Evolutionary conservation across 140 eudicot species (phyloP).

Genomic region (Erigeron philadelphicus): DNA sequence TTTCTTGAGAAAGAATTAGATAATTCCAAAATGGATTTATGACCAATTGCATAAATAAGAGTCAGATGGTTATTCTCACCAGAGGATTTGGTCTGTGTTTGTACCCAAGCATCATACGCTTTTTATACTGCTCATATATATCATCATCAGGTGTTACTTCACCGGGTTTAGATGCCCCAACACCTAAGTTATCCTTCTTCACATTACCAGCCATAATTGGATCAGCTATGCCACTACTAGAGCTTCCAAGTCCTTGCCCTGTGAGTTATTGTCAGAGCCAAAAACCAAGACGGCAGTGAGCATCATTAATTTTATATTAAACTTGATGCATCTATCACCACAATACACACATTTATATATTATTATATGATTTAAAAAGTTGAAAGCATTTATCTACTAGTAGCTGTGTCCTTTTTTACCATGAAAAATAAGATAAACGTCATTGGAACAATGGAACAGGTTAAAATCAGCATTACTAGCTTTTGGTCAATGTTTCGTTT

Average conservation of each 20-base stretch:
- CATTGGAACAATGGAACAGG: not conserved
- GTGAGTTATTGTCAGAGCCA: slow-evolving; percentile 1
- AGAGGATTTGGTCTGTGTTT: slow-evolving; percentile 75
- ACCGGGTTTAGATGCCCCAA: slow-evolving; percentile 75
- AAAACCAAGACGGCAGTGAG: not conserved
- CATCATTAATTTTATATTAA: not conserved
- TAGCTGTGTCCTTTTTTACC: not conserved
- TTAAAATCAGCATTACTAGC: not conserved
- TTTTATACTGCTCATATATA: slow-evolving; percentile 85
- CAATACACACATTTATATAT: not conserved
- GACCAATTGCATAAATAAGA: not conserved
- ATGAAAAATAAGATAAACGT: not conserved
- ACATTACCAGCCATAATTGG: slow-evolving; percentile 68
- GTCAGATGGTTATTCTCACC: slow-evolving; percentile 28
- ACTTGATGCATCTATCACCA: not conserved
- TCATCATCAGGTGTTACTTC: slow-evolving; percentile 77
- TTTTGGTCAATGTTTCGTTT: not conserved
- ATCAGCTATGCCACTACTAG: slow-evolving; percentile 65
- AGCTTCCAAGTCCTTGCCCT: slow-evolving; percentile 89
- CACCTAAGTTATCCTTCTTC: slow-evolving; percentile 67
- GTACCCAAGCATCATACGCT: slow-evolving; percentile 87
- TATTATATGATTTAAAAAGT: not conserved
- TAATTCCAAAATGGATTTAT: not conserved
- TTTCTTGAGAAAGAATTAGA: not conserved
- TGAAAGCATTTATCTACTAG: not conserved